Evolutionary conservation across 208 protist species (phyloP).

Genomic region (Leishmania tropica): DNA sequence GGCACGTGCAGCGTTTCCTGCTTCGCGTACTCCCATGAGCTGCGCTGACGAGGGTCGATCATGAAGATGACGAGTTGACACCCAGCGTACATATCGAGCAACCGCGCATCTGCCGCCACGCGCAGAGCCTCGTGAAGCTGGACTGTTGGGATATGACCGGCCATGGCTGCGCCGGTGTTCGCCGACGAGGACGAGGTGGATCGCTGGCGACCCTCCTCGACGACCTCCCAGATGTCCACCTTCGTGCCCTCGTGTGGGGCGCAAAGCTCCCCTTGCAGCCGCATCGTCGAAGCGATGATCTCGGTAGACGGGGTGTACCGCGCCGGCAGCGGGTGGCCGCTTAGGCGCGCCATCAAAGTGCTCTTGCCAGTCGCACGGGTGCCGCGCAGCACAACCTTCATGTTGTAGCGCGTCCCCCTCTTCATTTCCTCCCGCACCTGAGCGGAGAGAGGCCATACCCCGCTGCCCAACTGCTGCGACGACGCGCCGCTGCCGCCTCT

Average conservation of each 20-base stretch:
- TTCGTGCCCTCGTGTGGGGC: slow-evolving; percentile 57
- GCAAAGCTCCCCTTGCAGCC: slow-evolving; percentile 38
- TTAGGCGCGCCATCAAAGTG: slow-evolving; percentile 66
- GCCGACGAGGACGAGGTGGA: slow-evolving; percentile 13
- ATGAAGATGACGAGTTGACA: slow-evolving; percentile 75
- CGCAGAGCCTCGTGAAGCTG: slow-evolving; percentile 35
- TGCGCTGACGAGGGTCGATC: slow-evolving; percentile 56
- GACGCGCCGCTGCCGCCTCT: slow-evolving; percentile 7
- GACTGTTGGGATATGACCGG: slow-evolving; percentile 11
- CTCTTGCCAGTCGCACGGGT: slow-evolving; percentile 72
- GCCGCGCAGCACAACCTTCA: slow-evolving; percentile 82
- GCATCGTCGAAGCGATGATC: slow-evolving; percentile 67
- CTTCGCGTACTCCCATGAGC: slow-evolving; percentile 69
- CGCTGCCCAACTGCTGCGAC: slow-evolving; percentile 29
- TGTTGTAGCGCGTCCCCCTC: slow-evolving; percentile 73
- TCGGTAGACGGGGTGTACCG: slow-evolving; percentile 64
- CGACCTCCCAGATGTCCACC: slow-evolving; percentile 83
- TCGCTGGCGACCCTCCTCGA: slow-evolving; percentile 49
- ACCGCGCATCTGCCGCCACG: slow-evolving; percentile 45
- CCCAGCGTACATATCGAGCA: slow-evolving; percentile 61
- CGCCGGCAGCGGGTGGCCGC: slow-evolving; percentile 37
- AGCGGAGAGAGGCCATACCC: slow-evolving; percentile 63
- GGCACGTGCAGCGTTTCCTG: slow-evolving; percentile 60
- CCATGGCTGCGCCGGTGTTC: background rate
- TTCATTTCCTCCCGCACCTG: slow-evolving; percentile 65